Conservation (phyloP, 1,284 basidiomycete species). For the Ceratorhiza oryzae-sativae region DNA sequence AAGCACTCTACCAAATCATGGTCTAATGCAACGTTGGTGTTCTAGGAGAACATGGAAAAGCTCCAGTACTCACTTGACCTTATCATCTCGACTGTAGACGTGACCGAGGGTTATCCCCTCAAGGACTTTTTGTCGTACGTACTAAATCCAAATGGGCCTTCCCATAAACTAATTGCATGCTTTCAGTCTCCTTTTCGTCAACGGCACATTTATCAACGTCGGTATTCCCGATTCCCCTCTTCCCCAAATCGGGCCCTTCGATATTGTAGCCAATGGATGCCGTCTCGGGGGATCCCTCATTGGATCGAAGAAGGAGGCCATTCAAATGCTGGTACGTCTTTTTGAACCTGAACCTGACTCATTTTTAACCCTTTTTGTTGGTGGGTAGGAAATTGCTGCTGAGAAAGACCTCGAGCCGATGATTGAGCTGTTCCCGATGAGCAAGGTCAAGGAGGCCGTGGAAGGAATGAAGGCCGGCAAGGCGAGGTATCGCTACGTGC, state of each 20-base stretch:
- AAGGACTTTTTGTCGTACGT: slow-evolving; percentile 51
- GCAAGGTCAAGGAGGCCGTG: slow-evolving; percentile 62
- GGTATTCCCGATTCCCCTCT: slow-evolving; percentile 60
- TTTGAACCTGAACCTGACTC: neutral
- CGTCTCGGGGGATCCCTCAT: slow-evolving; percentile 55
- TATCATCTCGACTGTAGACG: slow-evolving; percentile 62
- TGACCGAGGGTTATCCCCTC: slow-evolving; percentile 47
- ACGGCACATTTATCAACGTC: slow-evolving; percentile 63
- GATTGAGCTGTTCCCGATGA: slow-evolving; percentile 65
- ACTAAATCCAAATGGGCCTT: neutral
- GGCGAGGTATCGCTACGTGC: slow-evolving; percentile 3
- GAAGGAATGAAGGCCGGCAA: slow-evolving; percentile 61
- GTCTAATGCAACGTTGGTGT: neutral
- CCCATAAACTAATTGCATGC: too few species aligned
- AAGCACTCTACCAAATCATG: slow-evolving; percentile 52
- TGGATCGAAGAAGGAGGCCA: slow-evolving; percentile 67
- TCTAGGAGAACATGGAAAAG: slow-evolving; percentile 56
- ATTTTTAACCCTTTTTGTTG: neutral
- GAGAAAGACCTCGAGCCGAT: slow-evolving; percentile 44
- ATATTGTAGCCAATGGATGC: slow-evolving; percentile 55
- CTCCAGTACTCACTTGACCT: slow-evolving; percentile 62
- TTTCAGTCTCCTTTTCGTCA: slow-evolving; percentile 50
- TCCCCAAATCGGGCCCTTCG: slow-evolving; percentile 52
- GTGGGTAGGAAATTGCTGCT: neutral
- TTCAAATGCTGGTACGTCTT: slow-evolving; percentile 58